Evolutionary conservation across 2,329 filamentous ascomycete genomes (phyloP), one percentile per base, ranked within the genome.

Genomic region (Colletotrichum lindemuthianum): DNA sequence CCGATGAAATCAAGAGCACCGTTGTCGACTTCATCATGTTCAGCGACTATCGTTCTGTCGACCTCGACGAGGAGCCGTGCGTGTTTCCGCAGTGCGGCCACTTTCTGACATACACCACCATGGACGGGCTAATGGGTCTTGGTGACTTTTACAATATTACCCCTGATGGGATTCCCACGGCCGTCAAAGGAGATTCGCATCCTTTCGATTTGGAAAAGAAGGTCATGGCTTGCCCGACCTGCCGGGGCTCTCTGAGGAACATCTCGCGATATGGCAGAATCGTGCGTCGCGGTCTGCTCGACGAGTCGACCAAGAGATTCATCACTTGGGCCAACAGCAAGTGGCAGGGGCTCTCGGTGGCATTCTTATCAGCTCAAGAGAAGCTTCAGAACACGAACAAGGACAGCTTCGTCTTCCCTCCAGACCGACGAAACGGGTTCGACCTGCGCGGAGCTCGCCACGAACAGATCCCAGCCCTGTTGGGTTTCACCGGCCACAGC

Each of bases 11-110:
- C 43, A 83, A 83, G 50, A 73, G 77, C 2, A 76, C 74, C 6
- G 65, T 74, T 2, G 88, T 90, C 0, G 90, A 92, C 68, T 81
- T 86, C 41, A 78, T 90, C 34, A 75, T 82, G 70, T 77, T 84
- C 66, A 77, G 78, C 39, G 74, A 78, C 1, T 92, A 90, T 71
- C 70, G 70, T 0, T 85, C 91, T 1, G 77, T 88, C 16, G 76
- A 91, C 68, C 71, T 91, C 1, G 74, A 89, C 41, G 78, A 86
- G 11, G 81, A 83, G 1, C 89, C 90, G 1, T 86, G 85, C 66
- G 82, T 92, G 24, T 82, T 92, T 51, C 85, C 85, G 0, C 74
- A 76, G 2, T 92, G 89, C 65, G 87, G 88, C 0, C 90, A 92
- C 70, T 82, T 91, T 66, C 76, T 88, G 53, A 90, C 87, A 0